Base-by-base conservation (phyloP, 345 rosid genomes). In the Clarkia xantiana region DNA sequence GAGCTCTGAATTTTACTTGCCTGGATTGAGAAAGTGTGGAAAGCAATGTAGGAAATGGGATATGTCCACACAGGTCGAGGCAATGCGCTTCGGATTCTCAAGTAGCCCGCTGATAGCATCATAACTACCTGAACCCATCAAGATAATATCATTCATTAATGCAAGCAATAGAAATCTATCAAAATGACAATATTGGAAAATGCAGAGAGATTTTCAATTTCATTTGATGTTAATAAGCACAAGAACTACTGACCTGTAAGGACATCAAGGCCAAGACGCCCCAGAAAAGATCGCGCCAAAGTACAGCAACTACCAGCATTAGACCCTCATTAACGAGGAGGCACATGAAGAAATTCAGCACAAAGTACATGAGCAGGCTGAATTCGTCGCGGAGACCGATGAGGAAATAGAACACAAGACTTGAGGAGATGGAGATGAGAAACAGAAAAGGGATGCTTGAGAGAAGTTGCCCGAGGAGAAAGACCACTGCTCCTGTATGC, bases 51-150 rank as follows among this genome's bases (percentile, higher is more conserved):
- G 15, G 96, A 80, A 3, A 93, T 49, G n/a, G 99, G 99, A 71
- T 82, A 93, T 20, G 57, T 82, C 99, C 99, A 93, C 18, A 93
- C 51, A 0, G 94, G 88, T 50, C 75, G 58, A 2, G 99, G 96
- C 71, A 93, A 56, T 20, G 82, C 95, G 67, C 57, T 80, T 42
- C 84, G 85, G 65, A 84, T 75, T 71, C 96, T 76, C 65, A 86
- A 82, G 68, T 84, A 90, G 34, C 99, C 99, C 11, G 99, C 96
- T 9, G 96, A 60, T 48, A 93, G 96, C 91, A 93, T 87, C 99
- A 93, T 93, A 51, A 82, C 60, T 55, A 82, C 88, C 96, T 91
- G 85, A 66, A 66, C 74, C 6, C 29, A 14, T 13, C 10, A 11
- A 17, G 22, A 49, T 17, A 52, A 62, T 45, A 45, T 29, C 11